These are phyloP conservation scores for Rosa rugosa DNA, from an alignment of 306 rosid genomes.

Conservation along the genomic window DNA sequence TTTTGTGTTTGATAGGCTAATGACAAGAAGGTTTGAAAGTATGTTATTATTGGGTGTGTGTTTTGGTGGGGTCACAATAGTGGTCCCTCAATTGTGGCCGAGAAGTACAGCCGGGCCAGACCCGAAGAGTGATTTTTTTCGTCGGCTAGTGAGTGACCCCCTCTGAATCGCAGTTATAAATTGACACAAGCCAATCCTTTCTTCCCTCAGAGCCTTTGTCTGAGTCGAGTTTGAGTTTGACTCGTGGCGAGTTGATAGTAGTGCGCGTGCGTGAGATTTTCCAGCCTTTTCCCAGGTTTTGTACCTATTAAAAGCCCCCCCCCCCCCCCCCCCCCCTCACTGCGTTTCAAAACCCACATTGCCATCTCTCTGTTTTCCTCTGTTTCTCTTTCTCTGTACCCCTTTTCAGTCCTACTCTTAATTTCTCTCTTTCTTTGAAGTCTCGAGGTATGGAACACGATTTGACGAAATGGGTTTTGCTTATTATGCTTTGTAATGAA, in stretches of 20 bases:
- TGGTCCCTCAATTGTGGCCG: slow-evolving; percentile 31
- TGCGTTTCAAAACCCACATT: slow-evolving; percentile 9
- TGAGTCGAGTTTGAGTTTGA: background rate
- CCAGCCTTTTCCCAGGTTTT: slow-evolving; percentile 4
- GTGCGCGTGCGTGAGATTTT: slow-evolving; percentile 30
- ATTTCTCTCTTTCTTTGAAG: background rate
- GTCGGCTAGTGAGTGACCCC: slow-evolving; percentile 44
- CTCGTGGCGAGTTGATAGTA: background rate
- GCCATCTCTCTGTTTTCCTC: slow-evolving; percentile 27
- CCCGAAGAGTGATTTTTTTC: slow-evolving; percentile 38
- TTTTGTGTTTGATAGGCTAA: background rate
- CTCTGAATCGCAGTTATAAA: slow-evolving; percentile 42
- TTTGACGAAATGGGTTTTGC: background rate
- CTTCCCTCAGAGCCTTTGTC: background rate
- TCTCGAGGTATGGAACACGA: slow-evolving; percentile 9
- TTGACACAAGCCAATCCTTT: slow-evolving; percentile 27
- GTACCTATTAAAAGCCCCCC: slow-evolving; percentile 39
- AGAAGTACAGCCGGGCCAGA: slow-evolving; percentile 49
- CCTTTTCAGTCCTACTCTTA: background rate
- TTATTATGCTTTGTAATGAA: background rate
- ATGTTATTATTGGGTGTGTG: background rate
- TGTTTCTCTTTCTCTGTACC: slow-evolving; percentile 5
- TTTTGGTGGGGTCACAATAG: background rate
- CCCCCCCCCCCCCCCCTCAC: slow-evolving; percentile 11
- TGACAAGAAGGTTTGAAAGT: background rate